Conservation (phyloP, 139 green algal species). For the Trebouxia sp. region DNA sequence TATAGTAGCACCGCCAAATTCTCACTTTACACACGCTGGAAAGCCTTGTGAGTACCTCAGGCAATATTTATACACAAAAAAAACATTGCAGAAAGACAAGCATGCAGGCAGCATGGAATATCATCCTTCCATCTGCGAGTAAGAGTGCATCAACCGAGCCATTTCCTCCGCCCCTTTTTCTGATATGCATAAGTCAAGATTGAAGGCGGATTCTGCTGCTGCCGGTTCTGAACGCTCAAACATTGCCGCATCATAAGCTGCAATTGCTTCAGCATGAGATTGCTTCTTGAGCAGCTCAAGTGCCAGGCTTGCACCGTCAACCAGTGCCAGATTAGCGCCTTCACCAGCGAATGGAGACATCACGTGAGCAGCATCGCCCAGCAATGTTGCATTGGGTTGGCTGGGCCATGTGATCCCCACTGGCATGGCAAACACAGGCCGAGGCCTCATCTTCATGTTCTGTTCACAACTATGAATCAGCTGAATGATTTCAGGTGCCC, state of each 20-base stretch:
- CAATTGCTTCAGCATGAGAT: slow-evolving; percentile 16
- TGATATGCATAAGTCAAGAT: slow-evolving; percentile 16
- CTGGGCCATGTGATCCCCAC: not conserved
- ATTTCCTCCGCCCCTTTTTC: not conserved
- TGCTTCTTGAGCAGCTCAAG: not conserved
- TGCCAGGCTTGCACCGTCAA: slow-evolving; percentile 20
- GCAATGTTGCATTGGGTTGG: slow-evolving; percentile 1
- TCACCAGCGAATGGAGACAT: slow-evolving; percentile 26
- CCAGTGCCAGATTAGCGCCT: slow-evolving; percentile 26
- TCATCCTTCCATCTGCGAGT: too few species aligned
- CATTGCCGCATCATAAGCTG: slow-evolving; percentile 15
- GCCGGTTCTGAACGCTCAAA: not conserved
- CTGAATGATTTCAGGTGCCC: not conserved
- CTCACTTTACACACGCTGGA: too few species aligned
- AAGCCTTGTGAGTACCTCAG: too few species aligned
- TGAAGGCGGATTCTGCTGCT: not conserved
- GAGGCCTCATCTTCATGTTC: not conserved
- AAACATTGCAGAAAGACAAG: too few species aligned
- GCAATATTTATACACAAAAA: too few species aligned
- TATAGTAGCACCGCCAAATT: too few species aligned
- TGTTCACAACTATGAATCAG: not conserved
- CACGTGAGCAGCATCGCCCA: slow-evolving; percentile 9
- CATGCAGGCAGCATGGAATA: too few species aligned
- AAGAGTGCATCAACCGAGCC: slow-evolving; percentile 13
- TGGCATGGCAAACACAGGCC: slow-evolving; percentile 1